Evolutionary conservation across 1,139 yeast species (phyloP).

Genomic region (Lodderomyces parapsilosis): DNA sequence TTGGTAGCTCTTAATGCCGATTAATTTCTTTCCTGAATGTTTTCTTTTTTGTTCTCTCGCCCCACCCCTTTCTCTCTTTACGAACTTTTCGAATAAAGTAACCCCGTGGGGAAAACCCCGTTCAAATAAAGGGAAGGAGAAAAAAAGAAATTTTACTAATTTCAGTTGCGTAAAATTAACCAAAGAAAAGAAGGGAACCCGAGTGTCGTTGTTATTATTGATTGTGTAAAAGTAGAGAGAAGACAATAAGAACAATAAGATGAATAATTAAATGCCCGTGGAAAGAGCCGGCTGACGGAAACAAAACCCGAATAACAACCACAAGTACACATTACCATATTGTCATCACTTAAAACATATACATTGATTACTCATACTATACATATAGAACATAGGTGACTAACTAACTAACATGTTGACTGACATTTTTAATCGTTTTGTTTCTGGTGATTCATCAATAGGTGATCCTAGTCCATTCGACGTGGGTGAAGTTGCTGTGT

Average conservation of each 20-base stretch:
- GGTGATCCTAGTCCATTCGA: background rate
- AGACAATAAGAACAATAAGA: too few relatives aligned
- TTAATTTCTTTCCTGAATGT: background rate
- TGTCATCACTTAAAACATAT: background rate
- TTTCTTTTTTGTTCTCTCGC: background rate
- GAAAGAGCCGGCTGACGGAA: background rate
- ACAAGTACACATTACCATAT: too few relatives aligned
- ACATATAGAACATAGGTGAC: too few relatives aligned
- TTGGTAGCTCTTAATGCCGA: background rate
- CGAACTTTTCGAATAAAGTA: background rate
- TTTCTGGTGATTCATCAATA: constrained; percentile 27
- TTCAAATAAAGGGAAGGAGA: background rate
- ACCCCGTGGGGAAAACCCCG: constrained; percentile 3
- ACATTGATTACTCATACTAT: too few relatives aligned
- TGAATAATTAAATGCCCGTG: too few relatives aligned
- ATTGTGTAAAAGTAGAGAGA: too few relatives aligned
- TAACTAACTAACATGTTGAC: constrained; percentile 48
- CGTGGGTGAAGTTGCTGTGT: background rate
- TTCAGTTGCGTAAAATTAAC: constrained; percentile 1
- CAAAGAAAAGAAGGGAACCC: too few relatives aligned
- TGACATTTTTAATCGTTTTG: constrained; percentile 41
- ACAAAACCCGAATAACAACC: background rate
- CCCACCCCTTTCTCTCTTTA: background rate
- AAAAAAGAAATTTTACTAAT: constrained; percentile 1
- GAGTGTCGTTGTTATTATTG: too few relatives aligned